Base-by-base conservation (phyloP, 1,139 yeast species). In the Kodamaea fungicola region DNA sequence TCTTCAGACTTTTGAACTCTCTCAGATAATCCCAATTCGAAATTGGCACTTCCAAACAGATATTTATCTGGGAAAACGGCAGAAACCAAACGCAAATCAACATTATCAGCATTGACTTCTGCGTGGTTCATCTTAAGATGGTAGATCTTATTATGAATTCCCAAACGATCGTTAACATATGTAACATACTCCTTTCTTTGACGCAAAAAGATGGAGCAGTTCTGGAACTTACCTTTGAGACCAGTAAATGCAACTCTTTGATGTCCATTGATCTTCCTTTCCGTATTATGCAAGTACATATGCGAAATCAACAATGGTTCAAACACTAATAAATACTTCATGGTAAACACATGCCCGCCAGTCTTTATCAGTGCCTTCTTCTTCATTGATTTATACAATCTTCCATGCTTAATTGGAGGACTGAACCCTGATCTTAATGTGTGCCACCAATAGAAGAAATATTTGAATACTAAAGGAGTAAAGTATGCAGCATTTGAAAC, bases 361-460 rank as follows among this genome's bases (percentile, higher is more conserved):
- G 90, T 84, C 12, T 70, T 67, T 31, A 68, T 67, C 0, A 30
- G 21, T 37, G 42, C 31, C 27, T 36, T 57, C 10, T 52, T 48
- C 35, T 52, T 54, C 9, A 8, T 8, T 19, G 52, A 46, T 2
- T 49, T 49, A 50, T 86, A 92, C 16, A 92, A 57, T 9, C 64
- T 62, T 0, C 97, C 97, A 30, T 75, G 72, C 41, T 88, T 74
- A 3, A 87, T 74, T 0, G 97, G 96, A 27, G 87, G 64, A 4
- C 95, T 81, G 23, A 83, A 64, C 24, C 76, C 74, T 32, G 86
- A 78, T 21, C 83, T 78, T 51, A 92, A 79, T 38, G 83, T 71
- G 34, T 71, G 62, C 96, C 96, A 89, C 97, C 97, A 92, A 29
- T 64, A 61, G 51, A 76, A 78, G 64, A 90, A 90, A 49, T 84